Percentiles rank a stretch among this genome's conserved stretches.
Evolutionary conservation across 805 yeast species (phyloP).

Genomic region (Myxozyma geophila): DNA sequence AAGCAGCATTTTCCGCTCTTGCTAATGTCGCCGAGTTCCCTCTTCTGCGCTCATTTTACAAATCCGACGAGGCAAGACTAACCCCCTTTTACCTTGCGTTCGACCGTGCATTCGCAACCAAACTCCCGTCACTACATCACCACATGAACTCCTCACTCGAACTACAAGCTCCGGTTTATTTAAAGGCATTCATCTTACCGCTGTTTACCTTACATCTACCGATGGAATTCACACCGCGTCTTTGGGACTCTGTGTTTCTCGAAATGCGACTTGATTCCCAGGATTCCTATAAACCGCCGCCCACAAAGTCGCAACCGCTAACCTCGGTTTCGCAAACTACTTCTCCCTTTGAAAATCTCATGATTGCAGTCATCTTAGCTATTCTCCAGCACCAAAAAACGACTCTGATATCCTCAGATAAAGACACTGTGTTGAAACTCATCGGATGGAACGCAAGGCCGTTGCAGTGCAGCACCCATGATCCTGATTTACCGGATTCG

Average conservation of each 20-base stretch:
- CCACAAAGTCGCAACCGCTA: background rate
- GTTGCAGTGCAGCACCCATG: constrained; percentile 56
- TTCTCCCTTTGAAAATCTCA: constrained; percentile 52
- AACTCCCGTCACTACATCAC: constrained; percentile 52
- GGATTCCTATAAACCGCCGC: background rate
- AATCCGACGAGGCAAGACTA: constrained; percentile 44
- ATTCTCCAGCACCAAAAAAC: constrained; percentile 54
- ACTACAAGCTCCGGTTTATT: constrained; percentile 50
- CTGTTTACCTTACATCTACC: constrained; percentile 54
- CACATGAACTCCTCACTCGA: constrained; percentile 54
- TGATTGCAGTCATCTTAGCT: constrained; percentile 60
- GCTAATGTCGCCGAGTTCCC: constrained; percentile 49
- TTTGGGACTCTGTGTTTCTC: constrained; percentile 64
- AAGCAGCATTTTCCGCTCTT: constrained; percentile 50
- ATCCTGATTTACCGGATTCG: constrained; percentile 39
- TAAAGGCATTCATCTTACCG: constrained; percentile 51
- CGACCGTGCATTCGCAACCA: constrained; percentile 52
- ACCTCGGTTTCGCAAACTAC: background rate
- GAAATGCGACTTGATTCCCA: constrained; percentile 47
- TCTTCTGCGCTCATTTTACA: constrained; percentile 45
- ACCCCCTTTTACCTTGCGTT: constrained; percentile 53
- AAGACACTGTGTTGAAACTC: constrained; percentile 38
- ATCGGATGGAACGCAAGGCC: constrained; percentile 48
- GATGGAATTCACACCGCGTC: constrained; percentile 53
- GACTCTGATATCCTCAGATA: constrained; percentile 49